Base-by-base conservation (phyloP, 1,139 yeast genomes). In the Schizosaccharomyces versatilis region DNA sequence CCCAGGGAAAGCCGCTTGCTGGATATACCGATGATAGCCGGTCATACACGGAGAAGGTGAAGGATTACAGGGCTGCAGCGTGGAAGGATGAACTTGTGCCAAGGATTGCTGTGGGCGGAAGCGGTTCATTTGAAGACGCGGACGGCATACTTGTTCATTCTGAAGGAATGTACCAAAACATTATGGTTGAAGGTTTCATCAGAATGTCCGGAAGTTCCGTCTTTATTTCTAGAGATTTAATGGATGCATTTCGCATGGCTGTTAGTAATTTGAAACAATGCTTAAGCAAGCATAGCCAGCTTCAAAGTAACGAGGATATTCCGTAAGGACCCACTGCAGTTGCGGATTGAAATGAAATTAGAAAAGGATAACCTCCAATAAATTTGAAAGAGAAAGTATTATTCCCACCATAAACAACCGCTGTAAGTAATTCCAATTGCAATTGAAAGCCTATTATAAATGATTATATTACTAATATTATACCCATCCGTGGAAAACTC, bases 1-100 rank as follows among this genome's bases (percentile, higher is more conserved):
- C 49, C 9, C 49, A 44, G 32, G 49, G 49, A 44, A 44, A 44
- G n/a, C 49, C 49, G 49, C 38, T 44, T 9, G 49, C 49, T 32
- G 49, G 49, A 1, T 44, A 19, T n/a, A 44, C 49, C 14, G 38
- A n/a, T 2, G 49, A 44, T 2, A n/a, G 49, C 6, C 10, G 49
- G 7, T 10, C 14, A 5, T 44, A 44, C 8, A 32, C 49, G 8
- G 14, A 44, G 7, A 44, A 44, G n/a, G 49, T 44, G 14, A 17
- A 32, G 49, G 12, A 32, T 9, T 44, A 44, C 32, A 32, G 49
- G 7, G 32, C 10, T 19, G 6, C 19, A 7, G 49, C 49, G 6
- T 44, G 49, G 49, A 36, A 6, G 2, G 49, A 44, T 12, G 38
- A 9, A 2, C n/a, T 44, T 32, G 3, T 10, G n/a, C 36, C 36